Percentiles rank a stretch among this genome's conserved stretches.
phyloP scores from a whole-genome alignment of 805 yeast genomes.

The Scheffersomyces lignosus region DNA sequence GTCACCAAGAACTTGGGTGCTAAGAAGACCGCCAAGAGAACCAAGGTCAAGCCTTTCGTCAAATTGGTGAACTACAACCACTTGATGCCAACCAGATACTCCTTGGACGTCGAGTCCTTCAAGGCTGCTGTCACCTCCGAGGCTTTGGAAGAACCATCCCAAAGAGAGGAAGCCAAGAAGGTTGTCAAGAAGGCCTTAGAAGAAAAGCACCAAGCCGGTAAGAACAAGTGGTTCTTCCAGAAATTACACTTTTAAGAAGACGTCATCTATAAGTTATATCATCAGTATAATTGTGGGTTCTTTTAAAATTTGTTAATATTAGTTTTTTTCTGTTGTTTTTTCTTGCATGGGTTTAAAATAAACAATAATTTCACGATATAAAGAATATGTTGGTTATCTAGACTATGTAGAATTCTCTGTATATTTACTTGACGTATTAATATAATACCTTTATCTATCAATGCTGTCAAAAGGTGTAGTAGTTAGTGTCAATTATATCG shows the following conservation, averaged over 20 bases:
- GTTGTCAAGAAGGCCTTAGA: conserved; percentile 98
- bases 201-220: conserved; percentile 99
- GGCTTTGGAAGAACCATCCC: conserved; percentile 95
- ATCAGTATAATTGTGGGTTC: conserved; percentile 13
- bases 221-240: conserved; percentile 99
- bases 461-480: no score
- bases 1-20: conserved; percentile 93
- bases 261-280: conserved; percentile 3
- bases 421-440: neutral
- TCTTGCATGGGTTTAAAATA: conserved; percentile 29
- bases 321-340: conserved; percentile 16
- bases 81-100: conserved; percentile 99
- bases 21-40: conserved; percentile 95
- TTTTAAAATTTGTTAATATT: conserved; percentile 19
- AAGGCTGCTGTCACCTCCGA: conserved; percentile 90
- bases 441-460: neutral
- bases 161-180: conserved; percentile 98
- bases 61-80: conserved; percentile 99
- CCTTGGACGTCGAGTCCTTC: conserved; percentile 94
- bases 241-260: conserved; percentile 80
- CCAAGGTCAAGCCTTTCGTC: conserved; percentile 98
- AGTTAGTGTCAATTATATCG: no score
- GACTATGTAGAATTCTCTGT: neutral
- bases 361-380: conserved; percentile 22
- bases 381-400: neutral